phyloP scores from a whole-genome alignment of 352 stramenopile species.

The Phytopythium aichiense region DNA sequence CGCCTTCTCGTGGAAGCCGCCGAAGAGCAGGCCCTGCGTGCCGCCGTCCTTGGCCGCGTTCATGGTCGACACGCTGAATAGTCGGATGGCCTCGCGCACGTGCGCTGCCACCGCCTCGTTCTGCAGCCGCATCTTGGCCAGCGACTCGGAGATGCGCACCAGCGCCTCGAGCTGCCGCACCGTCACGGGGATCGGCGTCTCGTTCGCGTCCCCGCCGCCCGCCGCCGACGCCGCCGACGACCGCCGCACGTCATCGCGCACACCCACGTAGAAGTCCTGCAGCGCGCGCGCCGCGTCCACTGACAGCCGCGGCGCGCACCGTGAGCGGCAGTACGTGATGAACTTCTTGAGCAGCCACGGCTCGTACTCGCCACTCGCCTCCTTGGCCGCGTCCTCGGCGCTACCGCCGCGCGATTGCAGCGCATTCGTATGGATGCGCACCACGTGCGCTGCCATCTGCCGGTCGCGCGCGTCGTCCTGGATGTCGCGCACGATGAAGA shows the following conservation, averaged over 20 bases:
- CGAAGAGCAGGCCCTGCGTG: constrained; percentile 74
- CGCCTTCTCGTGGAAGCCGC: constrained; percentile 77
- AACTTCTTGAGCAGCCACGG: constrained; percentile 96
- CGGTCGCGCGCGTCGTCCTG: constrained; percentile 95
- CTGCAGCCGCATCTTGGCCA: constrained; percentile 97
- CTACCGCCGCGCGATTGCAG: constrained; percentile 17
- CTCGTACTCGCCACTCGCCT: constrained; percentile 57
- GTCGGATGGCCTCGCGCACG: constrained; percentile 95
- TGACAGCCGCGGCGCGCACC: constrained; percentile 92
- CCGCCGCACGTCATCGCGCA: constrained; percentile 94
- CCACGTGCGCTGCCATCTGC: constrained; percentile 97
- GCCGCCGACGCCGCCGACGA: constrained; percentile 51
- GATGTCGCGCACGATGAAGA: constrained; percentile 99
- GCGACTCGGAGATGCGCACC: constrained; percentile 95
- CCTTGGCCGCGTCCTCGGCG: constrained; percentile 20
- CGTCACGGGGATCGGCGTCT: constrained; percentile 95
- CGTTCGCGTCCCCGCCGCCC: constrained; percentile 10
- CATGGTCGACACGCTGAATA: constrained; percentile 99
- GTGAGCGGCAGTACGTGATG: constrained; percentile 96
- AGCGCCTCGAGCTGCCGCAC: constrained; percentile 98
- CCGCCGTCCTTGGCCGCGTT: constrained; percentile 92
- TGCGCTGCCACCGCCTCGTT: constrained; percentile 83
- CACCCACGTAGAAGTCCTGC: constrained; percentile 96
- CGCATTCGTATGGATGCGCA: constrained; percentile 96
- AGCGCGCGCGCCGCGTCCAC: constrained; percentile 90